phyloP scores from a whole-genome alignment of 495 filamentous ascomycete genomes.

The Penicillium robsamsonii region DNA sequence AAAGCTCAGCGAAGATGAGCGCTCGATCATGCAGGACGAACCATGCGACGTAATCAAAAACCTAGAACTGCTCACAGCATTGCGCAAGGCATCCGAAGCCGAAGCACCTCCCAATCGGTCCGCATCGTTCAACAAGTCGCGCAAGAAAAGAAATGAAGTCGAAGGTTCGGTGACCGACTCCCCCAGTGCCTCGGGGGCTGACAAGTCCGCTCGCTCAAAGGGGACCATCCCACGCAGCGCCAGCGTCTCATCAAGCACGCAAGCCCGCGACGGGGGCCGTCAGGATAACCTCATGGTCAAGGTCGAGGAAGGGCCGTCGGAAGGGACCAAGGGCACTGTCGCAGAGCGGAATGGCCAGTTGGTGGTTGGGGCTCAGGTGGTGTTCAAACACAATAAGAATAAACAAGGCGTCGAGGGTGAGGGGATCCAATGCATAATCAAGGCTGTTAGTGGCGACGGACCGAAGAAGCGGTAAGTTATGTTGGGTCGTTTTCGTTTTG shows the following conservation, averaged over 20 bases:
- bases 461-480: constrained; percentile 64
- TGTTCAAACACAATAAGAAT: constrained; percentile 73
- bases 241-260: constrained; percentile 50
- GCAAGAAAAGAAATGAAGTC: constrained; percentile 67
- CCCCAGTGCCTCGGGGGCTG: constrained; percentile 59
- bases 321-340: constrained; percentile 47
- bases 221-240: constrained; percentile 52
- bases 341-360: constrained; percentile 56
- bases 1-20: constrained; percentile 61
- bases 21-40: constrained; percentile 56
- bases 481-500: constrained; percentile 6
- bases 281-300: constrained; percentile 49
- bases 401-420: constrained; percentile 65
- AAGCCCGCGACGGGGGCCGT: constrained; percentile 37
- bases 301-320: constrained; percentile 51
- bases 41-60: constrained; percentile 59
- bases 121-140: constrained; percentile 48
- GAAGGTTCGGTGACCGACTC: constrained; percentile 69
- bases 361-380: constrained; percentile 73
- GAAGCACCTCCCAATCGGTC: constrained; percentile 52
- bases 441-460: constrained; percentile 78
- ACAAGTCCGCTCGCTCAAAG: constrained; percentile 47
- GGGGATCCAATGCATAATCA: constrained; percentile 87
- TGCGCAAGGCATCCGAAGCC: constrained; percentile 57
- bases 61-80: constrained; percentile 58